Evolutionary conservation across 768 basidiomycete genomes (phyloP), one percentile per base, ranked within the genome.

Genomic region (Leccinum broughii): DNA sequence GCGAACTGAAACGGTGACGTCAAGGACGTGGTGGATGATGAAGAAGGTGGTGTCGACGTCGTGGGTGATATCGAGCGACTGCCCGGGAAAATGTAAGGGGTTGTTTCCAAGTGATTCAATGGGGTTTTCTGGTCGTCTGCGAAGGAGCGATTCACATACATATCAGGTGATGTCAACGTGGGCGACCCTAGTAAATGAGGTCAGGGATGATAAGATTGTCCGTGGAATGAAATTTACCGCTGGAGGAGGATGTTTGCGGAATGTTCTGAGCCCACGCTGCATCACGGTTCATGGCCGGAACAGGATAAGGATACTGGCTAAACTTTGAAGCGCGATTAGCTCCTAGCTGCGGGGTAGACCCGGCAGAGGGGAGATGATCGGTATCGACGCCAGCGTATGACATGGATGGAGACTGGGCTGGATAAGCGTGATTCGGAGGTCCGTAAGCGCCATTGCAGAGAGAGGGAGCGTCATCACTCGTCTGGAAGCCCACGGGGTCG

Each of bases 1-100:
- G 82, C 75, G 64, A 89, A 89, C 63, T 82, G 86, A 68, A 87
- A 90, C 3, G 87, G 80, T 60, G 88, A 81, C 62, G 86, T 83
- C 69, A 89, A 76, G 59, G 85, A 81, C 48, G 86, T 77, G 61
- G 74, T 81, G 44, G 88, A 84, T 30, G 88, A 84, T 8, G 86
- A 84, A 11, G 86, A 83, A 55, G 80, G 77, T 20, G 80, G 82
- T 39, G 85, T 85, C 2, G 89, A 86, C 22, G 82, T 79, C 30
- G 83, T 80, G 41, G 89, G 88, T 7, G 90, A 90, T 64, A 89
- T 80, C 17, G 90, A 89, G 54, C 90, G 86, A 70, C 87, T 90
- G 60, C 77, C 78, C 14, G 85, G 77, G 70, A 85, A 87, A 56
- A 84, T 77, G 68, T 89, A 87, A 14, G 84, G 80, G 11, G 82